Conservation (phyloP, 805 yeast species). For the Hanseniaspora singularis region DNA sequence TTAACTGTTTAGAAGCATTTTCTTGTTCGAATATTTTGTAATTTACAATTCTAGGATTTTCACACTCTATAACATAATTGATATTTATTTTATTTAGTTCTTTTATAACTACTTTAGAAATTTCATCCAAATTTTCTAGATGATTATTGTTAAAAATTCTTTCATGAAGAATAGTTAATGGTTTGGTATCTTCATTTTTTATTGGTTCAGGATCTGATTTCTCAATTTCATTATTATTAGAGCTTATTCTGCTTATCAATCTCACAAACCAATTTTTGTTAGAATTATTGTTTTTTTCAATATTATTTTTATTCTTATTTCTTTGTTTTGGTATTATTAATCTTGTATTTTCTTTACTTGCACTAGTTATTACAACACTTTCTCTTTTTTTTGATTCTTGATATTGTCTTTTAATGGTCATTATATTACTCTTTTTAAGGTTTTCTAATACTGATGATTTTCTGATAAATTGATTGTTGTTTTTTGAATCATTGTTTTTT, state of each 20-base stretch:
- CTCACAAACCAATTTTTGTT: slow-evolving; percentile 7
- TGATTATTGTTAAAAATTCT: slow-evolving; percentile 3
- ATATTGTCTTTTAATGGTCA: neutral
- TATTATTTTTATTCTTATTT: neutral
- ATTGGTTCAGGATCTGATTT: neutral
- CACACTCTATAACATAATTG: neutral
- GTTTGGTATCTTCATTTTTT: neutral
- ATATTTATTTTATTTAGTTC: neutral
- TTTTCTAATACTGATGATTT: neutral
- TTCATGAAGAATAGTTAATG: slow-evolving; percentile 4
- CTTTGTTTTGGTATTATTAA: neutral
- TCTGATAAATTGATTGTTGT: no score
- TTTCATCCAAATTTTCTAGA: neutral
- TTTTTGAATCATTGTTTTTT: neutral
- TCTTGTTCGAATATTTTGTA: neutral
- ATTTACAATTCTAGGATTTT: neutral
- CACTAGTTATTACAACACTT: neutral
- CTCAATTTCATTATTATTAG: neutral
- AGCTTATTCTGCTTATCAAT: slow-evolving; percentile 10
- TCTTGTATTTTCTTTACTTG: neutral
- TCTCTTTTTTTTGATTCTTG: neutral
- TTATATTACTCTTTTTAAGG: neutral
- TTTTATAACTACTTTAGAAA: neutral
- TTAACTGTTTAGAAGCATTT: neutral
- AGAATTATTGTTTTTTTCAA: neutral